Evolutionary conservation across 192 early-diverging fungal species (phyloP).

Genomic region (Coemansia sp.): DNA sequence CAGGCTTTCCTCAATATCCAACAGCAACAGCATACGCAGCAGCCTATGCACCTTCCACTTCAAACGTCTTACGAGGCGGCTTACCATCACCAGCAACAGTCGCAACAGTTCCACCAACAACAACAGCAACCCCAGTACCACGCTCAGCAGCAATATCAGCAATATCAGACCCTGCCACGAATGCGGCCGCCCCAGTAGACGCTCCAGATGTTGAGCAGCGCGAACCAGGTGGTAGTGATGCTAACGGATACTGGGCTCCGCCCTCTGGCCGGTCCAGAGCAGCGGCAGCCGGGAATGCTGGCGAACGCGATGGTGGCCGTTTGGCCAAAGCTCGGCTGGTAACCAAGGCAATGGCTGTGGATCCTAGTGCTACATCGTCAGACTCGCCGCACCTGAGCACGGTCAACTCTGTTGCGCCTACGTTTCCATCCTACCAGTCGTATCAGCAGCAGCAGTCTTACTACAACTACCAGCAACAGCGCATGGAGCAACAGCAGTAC

Average conservation of each 20-base stretch:
- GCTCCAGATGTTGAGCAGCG: background rate
- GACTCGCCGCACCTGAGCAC: slow-evolving; percentile 16
- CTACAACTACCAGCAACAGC: slow-evolving; percentile 24
- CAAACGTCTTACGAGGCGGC: slow-evolving; percentile 37
- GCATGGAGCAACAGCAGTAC: slow-evolving; percentile 12
- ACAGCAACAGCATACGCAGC: slow-evolving; percentile 22
- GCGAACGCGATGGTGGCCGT: slow-evolving; percentile 6
- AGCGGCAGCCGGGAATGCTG: background rate
- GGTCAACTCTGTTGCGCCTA: background rate
- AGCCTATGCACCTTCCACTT: slow-evolving; percentile 41
- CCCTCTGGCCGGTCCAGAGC: slow-evolving; percentile 8
- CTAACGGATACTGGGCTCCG: background rate
- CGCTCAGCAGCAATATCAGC: slow-evolving; percentile 48
- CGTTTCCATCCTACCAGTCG: slow-evolving; percentile 9
- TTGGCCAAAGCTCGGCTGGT: slow-evolving; percentile 6
- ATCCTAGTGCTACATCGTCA: background rate
- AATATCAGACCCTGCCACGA: slow-evolving; percentile 49
- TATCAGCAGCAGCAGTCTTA: slow-evolving; percentile 22
- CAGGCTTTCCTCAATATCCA: slow-evolving; percentile 40
- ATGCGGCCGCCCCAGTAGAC: slow-evolving; percentile 51
- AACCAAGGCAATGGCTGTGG: background rate
- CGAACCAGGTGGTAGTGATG: slow-evolving; percentile 1
- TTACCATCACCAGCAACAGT: slow-evolving; percentile 40
- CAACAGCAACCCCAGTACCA: slow-evolving; percentile 25
- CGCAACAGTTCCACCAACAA: slow-evolving; percentile 24